Evolutionary conservation across 768 basidiomycete species (phyloP), one percentile per base, ranked within the genome.

Genomic region (Paxillus involutus): DNA sequence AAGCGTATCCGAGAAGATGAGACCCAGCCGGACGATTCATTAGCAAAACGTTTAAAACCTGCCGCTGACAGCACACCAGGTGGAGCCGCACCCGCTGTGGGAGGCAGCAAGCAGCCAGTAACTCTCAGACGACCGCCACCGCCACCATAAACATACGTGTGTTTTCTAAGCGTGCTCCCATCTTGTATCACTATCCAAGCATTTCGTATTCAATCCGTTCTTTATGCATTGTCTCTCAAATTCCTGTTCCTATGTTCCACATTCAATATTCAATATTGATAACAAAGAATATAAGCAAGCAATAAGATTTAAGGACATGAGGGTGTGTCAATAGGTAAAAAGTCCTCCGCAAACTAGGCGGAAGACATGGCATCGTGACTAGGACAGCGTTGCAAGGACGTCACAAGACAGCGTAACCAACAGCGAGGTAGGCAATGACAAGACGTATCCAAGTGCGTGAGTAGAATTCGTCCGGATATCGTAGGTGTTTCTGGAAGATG

Each of bases 11-110:
- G 86, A 40, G 87, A 89, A 57, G 83, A 84, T 30, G 75, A 73
- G 11, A 66, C 70, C 24, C 62, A 19, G 19, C 65, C n/a, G 0
- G 84, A 84, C 17, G 83, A 84, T 60, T 80, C 85, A 10, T 72
- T 88, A 32, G 84, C 80, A 0, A 89, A 89, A 63, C 81, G 88
- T 42, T 56, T 86, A 49, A 88, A 86, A 63, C 82, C 82, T 45
- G 80, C 82, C 3, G 51, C 35, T 3, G 64, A 67, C 24, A 29
- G n/a, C 7, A 14, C 19, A 19, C 19, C 44, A 14, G 45, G 30
- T 9, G 52, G 36, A 1, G 47, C n/a, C 7, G 36, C 40, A 19
- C 24, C 36, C 16, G 40, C 55, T 24, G 49, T n/a, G n/a, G 63
- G 57, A n/a, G 58, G 59, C 14, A 56, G 47, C 47, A 69, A 73